phyloP scores from a whole-genome alignment of 2,329 filamentous ascomycete genomes.

The Metarhizium sp. region DNA sequence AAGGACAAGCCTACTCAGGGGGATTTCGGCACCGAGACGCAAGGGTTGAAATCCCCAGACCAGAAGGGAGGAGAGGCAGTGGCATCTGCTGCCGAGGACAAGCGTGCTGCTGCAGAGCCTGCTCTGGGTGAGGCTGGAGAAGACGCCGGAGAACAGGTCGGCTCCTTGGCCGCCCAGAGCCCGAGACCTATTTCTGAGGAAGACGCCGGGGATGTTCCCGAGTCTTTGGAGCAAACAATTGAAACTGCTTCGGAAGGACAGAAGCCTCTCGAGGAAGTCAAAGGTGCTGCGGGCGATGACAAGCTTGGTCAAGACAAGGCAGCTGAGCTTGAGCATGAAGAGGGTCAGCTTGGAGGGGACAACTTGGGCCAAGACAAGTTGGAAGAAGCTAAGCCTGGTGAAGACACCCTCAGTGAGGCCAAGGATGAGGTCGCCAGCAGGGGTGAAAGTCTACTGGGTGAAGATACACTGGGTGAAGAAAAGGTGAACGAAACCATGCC shows the following conservation, averaged over 20 bases:
- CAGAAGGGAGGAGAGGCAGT: conserved; percentile 7
- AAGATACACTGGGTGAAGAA: no score
- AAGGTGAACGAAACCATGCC: no score
- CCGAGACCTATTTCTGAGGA: not conserved
- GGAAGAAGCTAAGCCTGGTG: not conserved
- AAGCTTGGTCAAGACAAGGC: not conserved
- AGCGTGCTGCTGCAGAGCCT: conserved; percentile 2
- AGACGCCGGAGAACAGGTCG: not conserved
- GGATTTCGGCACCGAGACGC: conserved; percentile 2
- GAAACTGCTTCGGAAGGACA: not conserved
- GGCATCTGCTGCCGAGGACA: conserved; percentile 2
- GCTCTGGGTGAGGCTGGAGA: conserved; percentile 7
- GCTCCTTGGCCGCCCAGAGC: not conserved
- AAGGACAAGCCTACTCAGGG: not conserved
- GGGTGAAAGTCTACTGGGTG: no score
- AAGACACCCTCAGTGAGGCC: no score
- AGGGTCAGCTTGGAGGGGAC: not conserved
- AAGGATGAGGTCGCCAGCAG: no score
- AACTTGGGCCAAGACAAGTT: not conserved
- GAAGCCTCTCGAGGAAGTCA: not conserved
- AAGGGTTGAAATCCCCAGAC: not conserved
- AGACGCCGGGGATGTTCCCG: conserved; percentile 1
- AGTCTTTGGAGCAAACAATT: not conserved
- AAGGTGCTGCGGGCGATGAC: not conserved
- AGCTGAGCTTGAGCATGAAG: not conserved